Percentiles rank a stretch among this genome's conserved stretches.
Evolutionary conservation across 768 basidiomycete species (phyloP).

Genomic region (Royoungia palumana): DNA sequence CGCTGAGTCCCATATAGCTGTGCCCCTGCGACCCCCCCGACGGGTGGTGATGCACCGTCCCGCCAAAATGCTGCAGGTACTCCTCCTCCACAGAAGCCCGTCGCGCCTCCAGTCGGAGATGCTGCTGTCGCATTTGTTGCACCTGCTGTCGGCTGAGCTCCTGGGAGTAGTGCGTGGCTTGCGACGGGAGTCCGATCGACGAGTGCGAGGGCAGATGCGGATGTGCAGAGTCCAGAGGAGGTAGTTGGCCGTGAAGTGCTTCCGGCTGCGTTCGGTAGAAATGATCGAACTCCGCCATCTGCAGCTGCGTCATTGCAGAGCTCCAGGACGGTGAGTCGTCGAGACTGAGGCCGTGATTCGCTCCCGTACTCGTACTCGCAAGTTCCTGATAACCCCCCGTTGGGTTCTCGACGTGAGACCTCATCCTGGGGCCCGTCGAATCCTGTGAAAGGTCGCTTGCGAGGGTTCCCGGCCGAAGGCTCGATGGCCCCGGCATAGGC

Average conservation of each 20-base stretch:
- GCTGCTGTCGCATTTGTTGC: constrained; percentile 37
- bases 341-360: constrained; percentile 75
- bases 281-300: constrained; percentile 44
- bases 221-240: constrained; percentile 44
- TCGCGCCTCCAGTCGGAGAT: constrained; percentile 34
- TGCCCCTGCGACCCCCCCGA: constrained; percentile 28
- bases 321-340: constrained; percentile 81
- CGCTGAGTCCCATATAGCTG: constrained; percentile 24
- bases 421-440: constrained; percentile 47
- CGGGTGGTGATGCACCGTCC: constrained; percentile 30
- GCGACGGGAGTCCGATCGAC: constrained; percentile 42
- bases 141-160: constrained; percentile 46
- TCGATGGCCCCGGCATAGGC: constrained; percentile 31
- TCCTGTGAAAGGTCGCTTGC: constrained; percentile 62
- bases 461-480: constrained; percentile 42
- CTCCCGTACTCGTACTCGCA: constrained; percentile 62
- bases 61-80: constrained; percentile 38
- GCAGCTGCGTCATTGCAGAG: constrained; percentile 74
- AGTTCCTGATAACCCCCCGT: constrained; percentile 27
- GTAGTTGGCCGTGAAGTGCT: constrained; percentile 42
- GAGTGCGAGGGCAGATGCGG: constrained; percentile 48
- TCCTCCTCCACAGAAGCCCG: constrained; percentile 34
- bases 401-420: constrained; percentile 38
- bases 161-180: constrained; percentile 42
- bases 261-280: constrained; percentile 39